These are phyloP conservation scores for Sporothrix pallida DNA, from an alignment of 2,329 filamentous ascomycete genomes.

Conservation along the genomic window DNA sequence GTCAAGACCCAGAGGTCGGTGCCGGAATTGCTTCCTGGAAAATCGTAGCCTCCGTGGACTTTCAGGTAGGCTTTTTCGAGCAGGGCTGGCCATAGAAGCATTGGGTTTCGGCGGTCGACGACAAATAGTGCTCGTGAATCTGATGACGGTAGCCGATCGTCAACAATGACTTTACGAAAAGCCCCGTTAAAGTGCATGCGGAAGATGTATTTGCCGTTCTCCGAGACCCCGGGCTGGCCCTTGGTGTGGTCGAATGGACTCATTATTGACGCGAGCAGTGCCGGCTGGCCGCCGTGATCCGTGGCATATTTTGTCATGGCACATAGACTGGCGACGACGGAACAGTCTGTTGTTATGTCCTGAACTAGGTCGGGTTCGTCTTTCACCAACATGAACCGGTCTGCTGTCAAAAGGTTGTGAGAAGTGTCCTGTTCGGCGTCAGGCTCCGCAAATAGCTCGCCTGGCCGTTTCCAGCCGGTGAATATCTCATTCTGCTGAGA, in stretches of 20 bases:
- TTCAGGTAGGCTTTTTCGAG: conserved; percentile 97
- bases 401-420: conserved; percentile 18
- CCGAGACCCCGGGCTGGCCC: conserved; percentile 66
- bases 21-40: conserved; percentile 94
- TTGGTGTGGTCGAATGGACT: conserved; percentile 70
- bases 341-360: conserved; percentile 94
- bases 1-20: conserved; percentile 92
- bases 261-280: conserved; percentile 73
- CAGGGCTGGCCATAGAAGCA: conserved; percentile 87
- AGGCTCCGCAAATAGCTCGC: conserved; percentile 63
- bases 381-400: conserved; percentile 46
- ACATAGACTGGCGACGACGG: conserved; percentile 93
- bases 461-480: conserved; percentile 79
- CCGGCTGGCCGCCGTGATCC: conserved; percentile 53
- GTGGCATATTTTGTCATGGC: conserved; percentile 72
- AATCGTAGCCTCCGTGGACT: conserved; percentile 93
- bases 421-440: conserved; percentile 14
- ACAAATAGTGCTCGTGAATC: conserved; percentile 82
- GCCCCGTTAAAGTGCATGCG: conserved; percentile 97
- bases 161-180: conserved; percentile 83
- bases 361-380: conserved; percentile 83
- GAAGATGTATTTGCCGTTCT: conserved; percentile 87
- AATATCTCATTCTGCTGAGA: conserved; percentile 76
- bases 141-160: conserved; percentile 80
- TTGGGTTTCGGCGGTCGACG: conserved; percentile 80